Evolutionary conservation across 768 basidiomycete genomes (phyloP), one percentile per base, ranked within the genome.

Genomic region (Tylopilus subfusipes): DNA sequence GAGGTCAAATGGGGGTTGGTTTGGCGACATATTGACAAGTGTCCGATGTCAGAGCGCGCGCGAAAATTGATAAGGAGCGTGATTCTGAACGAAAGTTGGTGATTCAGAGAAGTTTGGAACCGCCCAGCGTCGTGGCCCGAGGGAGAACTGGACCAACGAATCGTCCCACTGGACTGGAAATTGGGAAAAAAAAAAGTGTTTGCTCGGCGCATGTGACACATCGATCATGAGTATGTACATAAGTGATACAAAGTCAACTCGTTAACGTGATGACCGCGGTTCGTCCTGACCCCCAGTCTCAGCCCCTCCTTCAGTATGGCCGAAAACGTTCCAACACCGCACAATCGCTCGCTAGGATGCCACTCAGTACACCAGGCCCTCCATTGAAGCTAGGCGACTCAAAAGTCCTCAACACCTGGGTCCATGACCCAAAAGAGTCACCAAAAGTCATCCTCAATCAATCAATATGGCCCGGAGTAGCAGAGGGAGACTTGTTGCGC

Each of bases 291-390:
- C 81, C 86, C n/a, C 84, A 82, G 60, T 18, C 58, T 27, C 61
- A 61, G 19, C 75, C 78, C 13, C 66, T 77, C 12, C 76, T 61
- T 39, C 70, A 78, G 53, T 80, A 75, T 60, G 75, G 79, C 53
- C 80, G 86, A 39, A 80, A 84, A 57, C 80, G 88, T 44, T 89
- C 89, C 33, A 89, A 88, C 66, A 90, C 89, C 1, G 78, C 81
- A 0, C 86, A 87, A 51, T 90, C 88, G 4, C 73, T 81, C 54
- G 76, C 82, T 55, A 78, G 82, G 55, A 72, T 77, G 31, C 68
- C 75, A 6, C 75, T 76, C 5, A 52, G 19, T 58, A 57, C 55
- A 4, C 30, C 54, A 14, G 22, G 39, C 8, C 40, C 69, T 18
- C 81, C 83, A 0, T 72, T 90, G 16, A 78, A 78, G 63, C 62